Conservation (phyloP, 441 rosid genomes). For the Raphanus hybrid region DNA sequence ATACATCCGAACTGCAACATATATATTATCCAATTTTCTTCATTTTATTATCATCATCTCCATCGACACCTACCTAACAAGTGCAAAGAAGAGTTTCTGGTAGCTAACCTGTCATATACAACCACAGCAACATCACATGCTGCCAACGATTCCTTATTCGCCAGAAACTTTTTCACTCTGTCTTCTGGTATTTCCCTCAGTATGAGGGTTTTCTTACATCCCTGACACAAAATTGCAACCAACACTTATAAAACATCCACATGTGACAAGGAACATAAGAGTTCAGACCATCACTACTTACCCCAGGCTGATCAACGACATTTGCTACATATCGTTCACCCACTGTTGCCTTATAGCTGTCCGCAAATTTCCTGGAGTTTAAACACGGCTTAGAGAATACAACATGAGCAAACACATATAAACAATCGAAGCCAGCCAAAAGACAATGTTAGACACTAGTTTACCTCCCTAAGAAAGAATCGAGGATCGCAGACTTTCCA, state of each 20-base stretch:
- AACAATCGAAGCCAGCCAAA: slow-evolving; percentile 5
- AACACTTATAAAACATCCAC: slow-evolving; percentile 1
- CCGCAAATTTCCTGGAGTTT: slow-evolving; percentile 62
- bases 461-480: slow-evolving; percentile 71
- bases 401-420: slow-evolving; percentile 8
- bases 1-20: slow-evolving; percentile 73
- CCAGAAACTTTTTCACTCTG: slow-evolving; percentile 53
- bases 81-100: background rate
- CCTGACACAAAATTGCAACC: slow-evolving; percentile 44
- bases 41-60: no score
- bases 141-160: slow-evolving; percentile 58
- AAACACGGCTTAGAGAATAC: slow-evolving; percentile 25
- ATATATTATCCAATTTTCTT: no score
- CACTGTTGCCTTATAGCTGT: slow-evolving; percentile 53
- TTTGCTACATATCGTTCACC: slow-evolving; percentile 63
- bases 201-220: slow-evolving; percentile 63
- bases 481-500: slow-evolving; percentile 69
- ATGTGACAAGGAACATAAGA: background rate
- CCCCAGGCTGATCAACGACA: slow-evolving; percentile 61
- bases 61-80: slow-evolving; percentile 2
- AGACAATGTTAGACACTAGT: slow-evolving; percentile 5
- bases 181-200: slow-evolving; percentile 73
- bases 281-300: slow-evolving; percentile 39
- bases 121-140: slow-evolving; percentile 71
- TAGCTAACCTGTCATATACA: slow-evolving; percentile 69